phyloP scores from a whole-genome alignment of 257 asterid genomes.

The Galeopsis tetrahit region DNA sequence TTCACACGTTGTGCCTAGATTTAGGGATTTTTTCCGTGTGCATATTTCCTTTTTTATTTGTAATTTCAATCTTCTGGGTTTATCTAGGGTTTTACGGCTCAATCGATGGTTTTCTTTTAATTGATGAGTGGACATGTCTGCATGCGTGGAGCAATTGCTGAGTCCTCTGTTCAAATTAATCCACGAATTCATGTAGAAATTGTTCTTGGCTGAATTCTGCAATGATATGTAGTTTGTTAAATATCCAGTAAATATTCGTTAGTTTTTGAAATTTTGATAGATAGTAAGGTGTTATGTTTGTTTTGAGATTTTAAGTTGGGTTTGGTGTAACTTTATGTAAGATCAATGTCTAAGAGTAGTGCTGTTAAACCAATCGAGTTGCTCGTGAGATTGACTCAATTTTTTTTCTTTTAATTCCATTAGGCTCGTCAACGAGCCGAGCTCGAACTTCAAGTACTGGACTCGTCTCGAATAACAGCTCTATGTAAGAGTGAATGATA shows the following conservation, averaged over 20 bases:
- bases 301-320: too few species aligned
- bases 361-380: too few species aligned
- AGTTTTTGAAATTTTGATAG: too few species aligned
- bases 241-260: background rate
- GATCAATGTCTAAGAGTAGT: too few species aligned
- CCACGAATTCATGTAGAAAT: background rate
- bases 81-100: slow-evolving; percentile 38
- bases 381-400: too few species aligned
- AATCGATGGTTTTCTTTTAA: background rate
- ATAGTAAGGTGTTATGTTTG: too few species aligned
- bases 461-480: too few species aligned
- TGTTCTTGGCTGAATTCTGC: background rate
- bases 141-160: slow-evolving; percentile 28
- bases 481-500: too few species aligned
- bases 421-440: too few species aligned
- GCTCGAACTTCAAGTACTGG: too few species aligned
- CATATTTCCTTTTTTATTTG: background rate
- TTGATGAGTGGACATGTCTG: slow-evolving; percentile 14
- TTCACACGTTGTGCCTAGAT: background rate
- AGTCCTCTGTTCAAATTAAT: slow-evolving; percentile 20
- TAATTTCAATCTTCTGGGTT: slow-evolving; percentile 10
- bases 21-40: background rate
- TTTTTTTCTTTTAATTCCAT: too few species aligned
- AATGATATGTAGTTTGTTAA: background rate
- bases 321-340: too few species aligned